Base-by-base conservation (phyloP, 345 rosid genomes). In the Camelina sativa region DNA sequence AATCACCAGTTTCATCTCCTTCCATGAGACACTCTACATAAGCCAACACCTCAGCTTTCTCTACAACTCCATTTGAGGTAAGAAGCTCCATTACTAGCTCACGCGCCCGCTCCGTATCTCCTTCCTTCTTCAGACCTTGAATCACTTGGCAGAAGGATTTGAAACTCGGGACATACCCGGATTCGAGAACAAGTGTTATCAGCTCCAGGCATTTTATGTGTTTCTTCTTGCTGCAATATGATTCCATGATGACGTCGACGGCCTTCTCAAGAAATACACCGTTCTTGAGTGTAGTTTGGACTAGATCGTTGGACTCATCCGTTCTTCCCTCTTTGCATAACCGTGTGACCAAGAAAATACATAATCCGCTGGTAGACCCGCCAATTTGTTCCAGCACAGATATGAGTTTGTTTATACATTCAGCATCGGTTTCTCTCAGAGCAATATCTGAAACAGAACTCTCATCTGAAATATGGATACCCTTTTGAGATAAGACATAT, bases 151-250 rank as follows among this genome's bases (percentile, higher is more conserved):
- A 69, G 41, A 79, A 82, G 32, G 84, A 74, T 54, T 76, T 79
- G 43, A 84, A 81, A 50, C 83, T 72, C 13, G 87, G 86, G 41
- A 72, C 47, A 56, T 69, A 84, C 43, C 89, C 84, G 16, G 52
- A 41, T 11, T 43, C 30, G 8, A 86, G 65, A 47, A 81, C 69
- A 51, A 59, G 46, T 2, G 65, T 48, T 71, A 86, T 75, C 62
- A 82, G 69, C 69, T 79, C 78, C 8, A 79, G 17, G 73, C 82
- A 77, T 23, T 72, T 20, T 5, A 34, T 74, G 40, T 78, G 76
- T 55, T 70, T 68, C 63, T 57, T 19, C 78, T 58, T 67, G 43
- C 70, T 61, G 70, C 84, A 84, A 11, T 79, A 80, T 65, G 80
- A 74, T 41, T 70, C 83, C 53, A 84, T 73, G 59, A 86, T 43